Evolutionary conservation across 495 filamentous ascomycete genomes (phyloP).

Genomic region (Glonium stellatum): DNA sequence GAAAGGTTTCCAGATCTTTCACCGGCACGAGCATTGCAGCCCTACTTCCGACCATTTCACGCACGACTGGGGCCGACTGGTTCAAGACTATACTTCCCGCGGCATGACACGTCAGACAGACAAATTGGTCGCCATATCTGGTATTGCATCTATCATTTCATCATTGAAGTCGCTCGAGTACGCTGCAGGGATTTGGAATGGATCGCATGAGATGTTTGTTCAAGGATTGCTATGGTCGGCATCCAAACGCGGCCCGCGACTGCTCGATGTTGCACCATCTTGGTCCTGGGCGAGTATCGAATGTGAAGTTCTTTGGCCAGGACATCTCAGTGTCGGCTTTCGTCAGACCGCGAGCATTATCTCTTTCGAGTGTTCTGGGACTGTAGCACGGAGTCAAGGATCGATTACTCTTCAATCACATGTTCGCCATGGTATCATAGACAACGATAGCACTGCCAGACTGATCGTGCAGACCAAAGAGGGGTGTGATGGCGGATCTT

Average conservation of each 20-base stretch:
- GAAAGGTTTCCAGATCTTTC: background rate
- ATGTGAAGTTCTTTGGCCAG: constrained; percentile 6
- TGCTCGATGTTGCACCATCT: constrained; percentile 7
- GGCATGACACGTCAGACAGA: constrained; percentile 4
- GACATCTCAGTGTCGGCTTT: constrained; percentile 2
- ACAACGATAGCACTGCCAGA: background rate
- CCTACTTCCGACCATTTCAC: background rate
- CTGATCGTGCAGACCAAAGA: background rate
- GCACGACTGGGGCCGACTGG: constrained; percentile 1
- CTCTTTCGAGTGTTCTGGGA: constrained; percentile 2
- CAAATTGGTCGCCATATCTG: constrained; percentile 1
- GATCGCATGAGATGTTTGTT: constrained; percentile 3
- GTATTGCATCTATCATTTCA: background rate
- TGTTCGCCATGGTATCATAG: constrained; percentile 1
- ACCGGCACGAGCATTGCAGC: background rate
- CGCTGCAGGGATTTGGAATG: constrained; percentile 5
- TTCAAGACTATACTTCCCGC: constrained; percentile 2
- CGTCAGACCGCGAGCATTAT: background rate
- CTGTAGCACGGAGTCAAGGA: background rate
- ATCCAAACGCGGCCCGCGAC: background rate
- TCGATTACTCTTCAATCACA: background rate
- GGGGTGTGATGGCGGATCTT: background rate
- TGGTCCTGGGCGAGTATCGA: constrained; percentile 1
- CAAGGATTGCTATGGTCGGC: constrained; percentile 2
- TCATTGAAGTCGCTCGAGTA: constrained; percentile 3